Conservation (phyloP, 345 rosid species). For the Rhizophora mangle region DNA sequence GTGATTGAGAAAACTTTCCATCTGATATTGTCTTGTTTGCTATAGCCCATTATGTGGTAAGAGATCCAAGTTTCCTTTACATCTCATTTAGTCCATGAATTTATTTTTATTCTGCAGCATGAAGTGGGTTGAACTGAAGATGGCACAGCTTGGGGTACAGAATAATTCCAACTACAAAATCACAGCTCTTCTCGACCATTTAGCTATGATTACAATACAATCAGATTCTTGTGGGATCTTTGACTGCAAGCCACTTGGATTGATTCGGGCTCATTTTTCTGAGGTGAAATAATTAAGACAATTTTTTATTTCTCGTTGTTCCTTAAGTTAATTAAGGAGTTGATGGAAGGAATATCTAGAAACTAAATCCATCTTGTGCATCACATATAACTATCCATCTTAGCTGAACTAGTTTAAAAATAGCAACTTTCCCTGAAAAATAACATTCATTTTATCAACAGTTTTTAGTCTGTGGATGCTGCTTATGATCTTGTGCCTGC, state of each 20-base stretch:
- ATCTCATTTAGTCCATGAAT: background rate
- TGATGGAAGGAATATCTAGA: background rate
- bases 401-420: no score
- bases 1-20: background rate
- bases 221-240: conserved; percentile 80
- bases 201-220: conserved; percentile 93
- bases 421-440: no score
- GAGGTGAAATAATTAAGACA: conserved; percentile 44
- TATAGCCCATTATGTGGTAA: no score
- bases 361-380: background rate
- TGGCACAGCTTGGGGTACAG: conserved; percentile 93
- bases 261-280: conserved; percentile 86
- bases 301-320: background rate
- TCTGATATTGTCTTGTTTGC: no score
- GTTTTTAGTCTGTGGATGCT: no score
- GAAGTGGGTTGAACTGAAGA: conserved; percentile 98
- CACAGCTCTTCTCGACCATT: conserved; percentile 87
- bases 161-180: conserved; percentile 82
- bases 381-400: background rate
- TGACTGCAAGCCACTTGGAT: conserved; percentile 91
- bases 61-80: no score
- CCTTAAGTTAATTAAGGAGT: background rate
- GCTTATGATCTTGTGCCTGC: no score
- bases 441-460: no score
- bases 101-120: conserved; percentile 47